Evolutionary conservation across 2,329 filamentous ascomycete genomes (phyloP).

Genomic region (Drechslerella dactyloides): DNA sequence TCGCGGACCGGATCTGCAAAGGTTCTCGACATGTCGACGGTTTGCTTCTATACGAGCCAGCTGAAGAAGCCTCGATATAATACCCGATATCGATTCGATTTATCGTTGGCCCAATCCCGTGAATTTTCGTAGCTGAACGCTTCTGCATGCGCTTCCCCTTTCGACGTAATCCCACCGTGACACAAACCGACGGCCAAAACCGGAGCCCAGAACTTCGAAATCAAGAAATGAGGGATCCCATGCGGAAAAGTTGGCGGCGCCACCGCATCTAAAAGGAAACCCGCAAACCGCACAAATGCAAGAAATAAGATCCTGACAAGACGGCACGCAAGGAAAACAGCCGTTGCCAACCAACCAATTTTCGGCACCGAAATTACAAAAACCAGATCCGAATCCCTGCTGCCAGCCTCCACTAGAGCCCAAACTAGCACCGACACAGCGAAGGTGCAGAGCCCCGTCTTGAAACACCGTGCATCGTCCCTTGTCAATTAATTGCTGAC

Average conservation of each 20-base stretch:
- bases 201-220: neutral
- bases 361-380: conserved; percentile 38
- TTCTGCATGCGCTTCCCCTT: neutral
- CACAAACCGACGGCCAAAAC: neutral
- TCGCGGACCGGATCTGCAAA: conserved; percentile 34
- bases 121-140: neutral
- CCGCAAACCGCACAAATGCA: neutral
- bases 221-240: neutral
- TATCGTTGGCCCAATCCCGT: neutral
- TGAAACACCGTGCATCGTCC: conserved; percentile 33
- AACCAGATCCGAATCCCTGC: neutral
- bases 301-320: no score
- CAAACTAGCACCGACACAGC: neutral
- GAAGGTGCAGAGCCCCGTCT: conserved; percentile 21
- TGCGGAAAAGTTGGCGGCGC: neutral
- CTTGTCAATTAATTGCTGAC: conserved; percentile 34
- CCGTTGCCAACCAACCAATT: neutral
- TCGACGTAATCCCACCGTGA: neutral
- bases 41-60: neutral
- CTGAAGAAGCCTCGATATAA: neutral
- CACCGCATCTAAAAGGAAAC: neutral
- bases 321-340: neutral
- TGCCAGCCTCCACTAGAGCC: no score
- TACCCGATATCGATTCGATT: neutral
- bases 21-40: neutral